A percentile compares a stretch with the other conserved stretches of the same genome.
phyloP scores from a whole-genome alignment of 257 asterid species.

The Haberlea rhodopensis region DNA sequence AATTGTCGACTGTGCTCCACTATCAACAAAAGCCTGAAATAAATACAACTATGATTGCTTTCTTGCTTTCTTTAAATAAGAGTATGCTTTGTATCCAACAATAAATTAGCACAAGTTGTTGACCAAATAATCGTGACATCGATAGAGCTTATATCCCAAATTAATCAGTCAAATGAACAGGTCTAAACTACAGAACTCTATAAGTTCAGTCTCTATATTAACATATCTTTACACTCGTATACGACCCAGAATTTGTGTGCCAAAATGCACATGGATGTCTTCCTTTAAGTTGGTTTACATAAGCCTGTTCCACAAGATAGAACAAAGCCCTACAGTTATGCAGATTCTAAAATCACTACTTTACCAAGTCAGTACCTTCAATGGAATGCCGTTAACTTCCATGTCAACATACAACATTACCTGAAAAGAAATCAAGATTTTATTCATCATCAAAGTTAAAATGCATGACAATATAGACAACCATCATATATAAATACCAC shows the following conservation, averaged over 20 bases:
- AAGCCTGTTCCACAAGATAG: neutral
- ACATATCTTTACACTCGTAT: slow-evolving; percentile 12
- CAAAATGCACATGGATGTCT: neutral
- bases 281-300: slow-evolving; percentile 12
- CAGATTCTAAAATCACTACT: slow-evolving; percentile 16
- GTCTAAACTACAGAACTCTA: slow-evolving; percentile 1
- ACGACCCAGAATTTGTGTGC: slow-evolving; percentile 5
- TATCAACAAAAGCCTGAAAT: slow-evolving; percentile 94
- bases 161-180: slow-evolving; percentile 5
- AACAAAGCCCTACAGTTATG: neutral
- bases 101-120: slow-evolving; percentile 8
- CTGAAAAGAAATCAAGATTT: slow-evolving; percentile 39
- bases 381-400: slow-evolving; percentile 96
- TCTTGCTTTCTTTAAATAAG: slow-evolving; percentile 2
- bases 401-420: slow-evolving; percentile 97
- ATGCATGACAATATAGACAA: slow-evolving; percentile 10
- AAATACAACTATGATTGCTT: slow-evolving; percentile 14
- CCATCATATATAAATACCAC: slow-evolving; percentile 57
- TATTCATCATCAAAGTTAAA: neutral
- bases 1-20: too few species aligned
- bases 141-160: slow-evolving; percentile 13
- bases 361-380: slow-evolving; percentile 59
- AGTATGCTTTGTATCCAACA: neutral
- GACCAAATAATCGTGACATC: slow-evolving; percentile 9
- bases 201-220: slow-evolving; percentile 13